Conservation (phyloP, 2,329 filamentous ascomycete genomes). For the Amesomyces nigricolor region DNA sequence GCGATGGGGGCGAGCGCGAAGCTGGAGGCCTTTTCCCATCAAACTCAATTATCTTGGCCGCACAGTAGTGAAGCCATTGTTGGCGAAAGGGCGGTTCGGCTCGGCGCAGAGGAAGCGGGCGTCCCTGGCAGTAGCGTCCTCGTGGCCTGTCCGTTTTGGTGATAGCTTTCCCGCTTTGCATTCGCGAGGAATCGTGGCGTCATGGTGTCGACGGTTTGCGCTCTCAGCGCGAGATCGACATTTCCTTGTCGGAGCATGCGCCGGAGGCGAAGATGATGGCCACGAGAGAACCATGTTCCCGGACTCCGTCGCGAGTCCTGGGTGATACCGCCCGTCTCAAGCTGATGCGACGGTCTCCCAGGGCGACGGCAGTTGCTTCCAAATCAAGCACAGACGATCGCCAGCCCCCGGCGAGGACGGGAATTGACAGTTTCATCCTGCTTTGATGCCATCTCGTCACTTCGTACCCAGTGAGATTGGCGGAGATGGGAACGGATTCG, state of each 20-base stretch:
- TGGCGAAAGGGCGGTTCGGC: background rate
- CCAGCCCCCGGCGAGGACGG: background rate
- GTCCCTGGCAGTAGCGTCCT: constrained; percentile 4
- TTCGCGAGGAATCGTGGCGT: background rate
- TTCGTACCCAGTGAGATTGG: background rate
- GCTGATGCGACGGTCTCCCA: background rate
- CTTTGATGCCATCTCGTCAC: background rate
- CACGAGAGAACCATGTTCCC: background rate
- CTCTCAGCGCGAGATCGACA: constrained; percentile 3
- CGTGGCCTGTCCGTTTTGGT: constrained; percentile 2
- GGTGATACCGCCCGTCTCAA: background rate
- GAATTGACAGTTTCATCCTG: background rate
- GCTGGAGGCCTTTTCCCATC: background rate
- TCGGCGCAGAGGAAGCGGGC: constrained; percentile 2
- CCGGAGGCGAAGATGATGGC: background rate
- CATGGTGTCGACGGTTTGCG: background rate
- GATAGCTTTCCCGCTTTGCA: background rate
- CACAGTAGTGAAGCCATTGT: constrained; percentile 1
- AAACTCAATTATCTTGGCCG: background rate
- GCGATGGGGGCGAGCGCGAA: background rate
- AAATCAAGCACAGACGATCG: background rate
- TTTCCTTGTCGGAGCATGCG: background rate
- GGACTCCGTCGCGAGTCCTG: background rate
- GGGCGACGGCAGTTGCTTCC: background rate
- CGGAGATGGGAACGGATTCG: background rate